Evolutionary conservation across 2,329 filamentous ascomycete species (phyloP), one percentile per base, ranked within the genome.

Genomic region (Colletotrichum sp.): DNA sequence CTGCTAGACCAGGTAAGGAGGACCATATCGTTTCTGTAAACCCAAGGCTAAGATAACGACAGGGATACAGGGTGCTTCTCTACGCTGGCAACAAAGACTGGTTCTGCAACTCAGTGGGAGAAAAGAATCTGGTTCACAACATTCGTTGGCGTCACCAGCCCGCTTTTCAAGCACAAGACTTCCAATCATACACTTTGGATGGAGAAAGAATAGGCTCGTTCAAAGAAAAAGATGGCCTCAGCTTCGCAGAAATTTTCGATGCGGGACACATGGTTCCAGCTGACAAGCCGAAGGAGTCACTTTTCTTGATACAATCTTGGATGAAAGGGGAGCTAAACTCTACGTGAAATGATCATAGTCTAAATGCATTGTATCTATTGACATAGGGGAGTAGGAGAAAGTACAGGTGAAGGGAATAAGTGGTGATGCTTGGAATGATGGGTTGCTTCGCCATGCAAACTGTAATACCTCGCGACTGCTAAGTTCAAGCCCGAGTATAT

Each of bases 11-110:
- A 67, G 16, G 64, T 67, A 67, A 24, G 32, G 39, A 32, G 18
- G 13, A n/a, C 9, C 9, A 49, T 13, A 49, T 21, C 16, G 8
- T 34, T 6, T 15, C 24, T 12, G 12, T 13, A 3, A 15, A 24
- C 6, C 49, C 55, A 24, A 21, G 7, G 49, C 66, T 70, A 26
- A 63, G 44, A 18, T 7, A 9, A 18, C 7, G 21, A n/a, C 39
- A 72, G 70, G 49, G 49, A 4, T 72, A 67, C 24, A 30, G n/a
- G 8, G 49, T 67, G 8, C 34, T 72, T 18, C 15, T 72, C 12
- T 72, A 72, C 44, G 70, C 49, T 15, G 63, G 63, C 32, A 72
- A 72, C 26, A 72, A 60, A 49, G 70, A 68, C 3, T 72, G 70
- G 63, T 72, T 68, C 26, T 72, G 63, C 34, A 62, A 62, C 24